phyloP scores from a whole-genome alignment of 2,329 filamentous ascomycete species.

The Aspergillus jensenii region DNA sequence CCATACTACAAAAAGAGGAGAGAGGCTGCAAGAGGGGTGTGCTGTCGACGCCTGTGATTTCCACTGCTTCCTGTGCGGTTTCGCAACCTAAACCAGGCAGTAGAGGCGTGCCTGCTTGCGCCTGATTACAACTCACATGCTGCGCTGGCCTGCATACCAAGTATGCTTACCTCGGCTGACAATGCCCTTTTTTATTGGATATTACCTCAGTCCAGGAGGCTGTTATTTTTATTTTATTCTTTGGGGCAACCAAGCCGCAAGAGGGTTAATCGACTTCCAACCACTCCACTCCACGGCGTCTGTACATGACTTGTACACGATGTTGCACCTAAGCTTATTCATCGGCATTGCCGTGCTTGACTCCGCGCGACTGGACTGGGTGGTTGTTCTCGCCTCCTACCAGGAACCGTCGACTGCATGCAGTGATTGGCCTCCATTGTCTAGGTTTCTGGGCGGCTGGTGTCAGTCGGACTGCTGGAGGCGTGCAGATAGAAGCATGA shows the following conservation, averaged over 20 bases:
- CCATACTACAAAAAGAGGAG: neutral
- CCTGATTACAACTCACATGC: conserved; percentile 31
- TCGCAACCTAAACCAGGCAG: conserved; percentile 21
- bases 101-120: conserved; percentile 11
- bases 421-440: conserved; percentile 20
- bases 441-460: conserved; percentile 19
- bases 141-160: conserved; percentile 22
- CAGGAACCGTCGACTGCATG: conserved; percentile 13
- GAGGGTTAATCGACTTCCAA: conserved; percentile 13
- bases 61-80: conserved; percentile 18
- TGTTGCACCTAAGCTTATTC: conserved; percentile 24
- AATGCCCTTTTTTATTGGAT: conserved; percentile 15
- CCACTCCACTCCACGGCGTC: conserved; percentile 1
- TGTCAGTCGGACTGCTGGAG: conserved; percentile 21
- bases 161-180: conserved; percentile 11
- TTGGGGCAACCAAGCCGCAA: neutral
- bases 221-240: conserved; percentile 4
- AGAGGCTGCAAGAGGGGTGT: conserved; percentile 9
- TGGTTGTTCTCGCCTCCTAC: conserved; percentile 13
- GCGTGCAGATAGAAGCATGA: conserved; percentile 10
- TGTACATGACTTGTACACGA: conserved; percentile 10
- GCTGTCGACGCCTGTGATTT: conserved; percentile 8
- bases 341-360: conserved; percentile 10
- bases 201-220: conserved; percentile 15
- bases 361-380: conserved; percentile 7